Conservation (phyloP, 1,284 basidiomycete species). For the Mycena sp. region DNA sequence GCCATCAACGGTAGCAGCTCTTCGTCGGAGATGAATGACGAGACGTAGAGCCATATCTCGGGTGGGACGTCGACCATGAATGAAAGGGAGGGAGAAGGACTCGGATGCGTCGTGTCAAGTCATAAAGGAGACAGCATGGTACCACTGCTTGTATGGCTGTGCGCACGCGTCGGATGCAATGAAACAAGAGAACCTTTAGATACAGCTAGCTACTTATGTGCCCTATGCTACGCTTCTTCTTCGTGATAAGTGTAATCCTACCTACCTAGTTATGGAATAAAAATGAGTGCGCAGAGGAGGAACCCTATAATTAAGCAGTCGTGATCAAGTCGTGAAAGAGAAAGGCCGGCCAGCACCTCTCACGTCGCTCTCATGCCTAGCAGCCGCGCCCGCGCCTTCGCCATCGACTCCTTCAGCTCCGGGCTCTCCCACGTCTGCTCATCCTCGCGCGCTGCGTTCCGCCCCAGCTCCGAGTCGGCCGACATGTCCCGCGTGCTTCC, state of each 20-base stretch:
- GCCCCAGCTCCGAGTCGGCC: constrained; percentile 33
- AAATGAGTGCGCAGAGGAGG: constrained; percentile 1
- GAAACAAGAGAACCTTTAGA: too few species aligned
- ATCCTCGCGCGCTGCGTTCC: constrained; percentile 43
- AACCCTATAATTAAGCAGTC: constrained; percentile 11
- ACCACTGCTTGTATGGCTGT: too few species aligned
- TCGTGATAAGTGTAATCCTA: constrained; percentile 13
- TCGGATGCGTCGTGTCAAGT: too few species aligned
- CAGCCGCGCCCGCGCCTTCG: constrained; percentile 58
- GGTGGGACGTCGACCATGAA: constrained; percentile 43
- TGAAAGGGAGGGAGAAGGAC: too few species aligned
- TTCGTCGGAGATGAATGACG: constrained; percentile 44
- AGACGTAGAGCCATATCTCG: constrained; percentile 51
- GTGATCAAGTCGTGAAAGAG: not conserved
- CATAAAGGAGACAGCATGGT: too few species aligned
- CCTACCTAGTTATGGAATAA: constrained; percentile 12
- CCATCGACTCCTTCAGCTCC: constrained; percentile 72
- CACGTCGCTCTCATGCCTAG: constrained; percentile 21
- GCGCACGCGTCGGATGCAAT: too few species aligned
- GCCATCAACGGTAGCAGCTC: constrained; percentile 40
- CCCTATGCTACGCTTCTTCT: not conserved
- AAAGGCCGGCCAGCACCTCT: constrained; percentile 17
- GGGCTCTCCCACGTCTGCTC: constrained; percentile 61
- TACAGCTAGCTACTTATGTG: constrained; percentile 26
- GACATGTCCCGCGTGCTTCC: constrained; percentile 36